Conservation (phyloP, 768 basidiomycete genomes). For the Xanthoconium stramineum region DNA sequence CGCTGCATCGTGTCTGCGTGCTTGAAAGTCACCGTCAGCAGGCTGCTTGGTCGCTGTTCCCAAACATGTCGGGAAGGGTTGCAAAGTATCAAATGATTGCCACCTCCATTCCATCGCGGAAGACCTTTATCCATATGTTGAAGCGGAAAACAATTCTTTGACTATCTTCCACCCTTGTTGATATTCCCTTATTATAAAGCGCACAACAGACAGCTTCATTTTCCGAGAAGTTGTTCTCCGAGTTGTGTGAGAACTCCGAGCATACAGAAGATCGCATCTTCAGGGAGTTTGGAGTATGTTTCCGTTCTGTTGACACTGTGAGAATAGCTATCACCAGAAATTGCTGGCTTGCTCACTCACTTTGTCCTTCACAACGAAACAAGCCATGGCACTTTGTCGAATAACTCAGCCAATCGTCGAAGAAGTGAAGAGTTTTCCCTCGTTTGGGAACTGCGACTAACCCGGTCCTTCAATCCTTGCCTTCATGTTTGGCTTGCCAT, state of each 20-base stretch:
- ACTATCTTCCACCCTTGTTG: constrained; percentile 24
- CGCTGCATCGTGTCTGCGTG: no score
- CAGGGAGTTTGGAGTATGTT: constrained; percentile 8
- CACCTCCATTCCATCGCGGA: constrained; percentile 6
- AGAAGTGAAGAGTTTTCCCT: constrained; percentile 14
- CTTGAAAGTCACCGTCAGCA: no score
- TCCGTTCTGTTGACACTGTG: constrained; percentile 17
- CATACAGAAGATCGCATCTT: constrained; percentile 15
- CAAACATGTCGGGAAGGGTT: constrained; percentile 18
- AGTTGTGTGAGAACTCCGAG: constrained; percentile 13
- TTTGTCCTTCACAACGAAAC: constrained; percentile 4
- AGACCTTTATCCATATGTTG: constrained; percentile 21
- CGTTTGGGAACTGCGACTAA: no score
- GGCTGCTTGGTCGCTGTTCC: constrained; percentile 9
- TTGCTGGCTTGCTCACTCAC: not conserved
- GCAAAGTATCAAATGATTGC: constrained; percentile 14
- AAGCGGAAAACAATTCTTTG: constrained; percentile 5
- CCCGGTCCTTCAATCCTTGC: constrained; percentile 12
- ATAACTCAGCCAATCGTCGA: not conserved
- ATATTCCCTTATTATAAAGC: constrained; percentile 8
- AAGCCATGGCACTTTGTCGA: constrained; percentile 18
- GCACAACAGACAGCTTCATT: not conserved
- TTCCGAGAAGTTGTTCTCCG: not conserved
- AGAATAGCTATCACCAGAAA: not conserved
- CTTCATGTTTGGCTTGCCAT: constrained; percentile 7